Conservation (phyloP, 2,329 filamentous ascomycete genomes). For the Ophiostoma tasmaniense region DNA sequence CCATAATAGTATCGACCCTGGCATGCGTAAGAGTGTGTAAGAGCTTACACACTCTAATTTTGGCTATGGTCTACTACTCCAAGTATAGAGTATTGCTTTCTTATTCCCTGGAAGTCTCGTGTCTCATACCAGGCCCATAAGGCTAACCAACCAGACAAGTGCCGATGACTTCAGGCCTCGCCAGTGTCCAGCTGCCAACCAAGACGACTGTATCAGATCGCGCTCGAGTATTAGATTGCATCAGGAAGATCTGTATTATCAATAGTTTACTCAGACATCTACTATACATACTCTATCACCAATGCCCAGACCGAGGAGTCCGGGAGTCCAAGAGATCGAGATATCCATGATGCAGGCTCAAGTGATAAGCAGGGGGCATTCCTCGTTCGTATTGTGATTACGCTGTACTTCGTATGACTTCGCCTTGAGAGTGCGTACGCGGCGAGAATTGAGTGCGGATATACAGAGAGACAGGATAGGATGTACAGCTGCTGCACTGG, state of each 20-base stretch:
- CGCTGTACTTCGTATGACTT: not conserved
- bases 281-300: not conserved
- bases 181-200: not conserved
- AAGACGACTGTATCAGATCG: not conserved
- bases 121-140: not conserved
- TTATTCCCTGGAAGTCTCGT: not conserved
- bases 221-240: not conserved
- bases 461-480: not conserved
- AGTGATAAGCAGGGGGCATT: not conserved
- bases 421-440: not conserved
- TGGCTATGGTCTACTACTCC: not conserved
- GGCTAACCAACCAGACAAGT: slow-evolving; percentile 23
- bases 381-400: not conserved
- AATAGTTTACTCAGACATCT: not conserved
- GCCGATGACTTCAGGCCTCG: slow-evolving; percentile 17
- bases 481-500: not conserved
- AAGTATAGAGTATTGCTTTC: not conserved
- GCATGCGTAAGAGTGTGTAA: not conserved
- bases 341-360: not conserved
- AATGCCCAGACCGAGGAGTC: not conserved
- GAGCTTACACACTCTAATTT: not conserved
- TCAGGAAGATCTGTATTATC: not conserved
- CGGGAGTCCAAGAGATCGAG: not conserved
- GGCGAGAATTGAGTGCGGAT: not conserved
- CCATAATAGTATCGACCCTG: not conserved